These are phyloP conservation scores for Colletotrichum shisoi DNA, from an alignment of 2,329 filamentous ascomycete species.

Conservation along the genomic window DNA sequence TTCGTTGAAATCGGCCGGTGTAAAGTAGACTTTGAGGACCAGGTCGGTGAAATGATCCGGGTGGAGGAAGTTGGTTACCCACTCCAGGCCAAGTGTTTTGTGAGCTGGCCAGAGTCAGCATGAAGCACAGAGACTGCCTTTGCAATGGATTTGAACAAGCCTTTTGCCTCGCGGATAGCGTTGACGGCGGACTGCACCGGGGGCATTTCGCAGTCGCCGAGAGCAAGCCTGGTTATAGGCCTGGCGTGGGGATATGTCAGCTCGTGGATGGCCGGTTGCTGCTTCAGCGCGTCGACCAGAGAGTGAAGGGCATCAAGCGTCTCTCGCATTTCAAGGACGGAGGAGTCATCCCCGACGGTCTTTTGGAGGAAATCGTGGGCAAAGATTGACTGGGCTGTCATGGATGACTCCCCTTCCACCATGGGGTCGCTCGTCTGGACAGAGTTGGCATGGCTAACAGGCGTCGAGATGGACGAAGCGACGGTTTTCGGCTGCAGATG, in stretches of 20 bases:
- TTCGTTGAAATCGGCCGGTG: constrained; percentile 45
- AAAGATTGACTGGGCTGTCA: constrained; percentile 57
- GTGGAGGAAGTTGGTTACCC: constrained; percentile 46
- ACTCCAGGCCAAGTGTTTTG: constrained; percentile 38
- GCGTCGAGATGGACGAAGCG: constrained; percentile 18
- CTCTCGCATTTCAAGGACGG: constrained; percentile 48
- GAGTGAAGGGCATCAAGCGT: constrained; percentile 49
- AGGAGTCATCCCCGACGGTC: constrained; percentile 46
- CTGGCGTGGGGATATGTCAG: constrained; percentile 43
- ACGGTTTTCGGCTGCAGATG: constrained; percentile 3
- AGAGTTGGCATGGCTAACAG: constrained; percentile 39
- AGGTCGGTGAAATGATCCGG: constrained; percentile 46
- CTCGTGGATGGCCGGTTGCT: constrained; percentile 43
- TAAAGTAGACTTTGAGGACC: constrained; percentile 48
- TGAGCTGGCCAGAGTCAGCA: constrained; percentile 17
- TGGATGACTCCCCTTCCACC: constrained; percentile 56
- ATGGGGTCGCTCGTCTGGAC: constrained; percentile 45
- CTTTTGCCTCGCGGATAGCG: constrained; percentile 35
- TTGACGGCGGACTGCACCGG: constrained; percentile 37
- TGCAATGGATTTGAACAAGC: background rate
- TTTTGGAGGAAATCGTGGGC: constrained; percentile 56
- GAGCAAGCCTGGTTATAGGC: constrained; percentile 7
- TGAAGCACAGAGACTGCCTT: too few relatives aligned
- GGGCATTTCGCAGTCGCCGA: constrained; percentile 37
- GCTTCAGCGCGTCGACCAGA: constrained; percentile 44